Percentiles rank a stretch among this genome's conserved stretches.
These are phyloP conservation scores for Thelonectria blattea DNA, from an alignment of 2,329 filamentous ascomycete genomes.

Conservation along the genomic window DNA sequence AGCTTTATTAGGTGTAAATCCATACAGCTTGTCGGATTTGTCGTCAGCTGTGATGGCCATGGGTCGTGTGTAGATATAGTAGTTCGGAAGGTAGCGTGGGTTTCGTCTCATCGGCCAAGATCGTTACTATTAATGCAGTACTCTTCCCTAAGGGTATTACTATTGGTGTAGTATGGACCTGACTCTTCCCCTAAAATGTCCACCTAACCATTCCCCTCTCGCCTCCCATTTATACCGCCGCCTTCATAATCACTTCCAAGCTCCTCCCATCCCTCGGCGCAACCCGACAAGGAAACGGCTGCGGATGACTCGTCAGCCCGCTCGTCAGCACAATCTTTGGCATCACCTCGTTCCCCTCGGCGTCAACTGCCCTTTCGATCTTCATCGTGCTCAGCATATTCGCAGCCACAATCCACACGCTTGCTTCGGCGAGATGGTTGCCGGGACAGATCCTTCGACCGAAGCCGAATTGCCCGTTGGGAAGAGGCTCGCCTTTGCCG, in stretches of 20 bases:
- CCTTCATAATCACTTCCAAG: constrained; percentile 10
- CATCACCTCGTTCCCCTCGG: constrained; percentile 9
- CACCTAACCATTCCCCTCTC: too few species aligned
- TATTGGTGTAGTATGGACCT: too few species aligned
- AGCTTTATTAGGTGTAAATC: too few species aligned
- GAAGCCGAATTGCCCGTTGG: constrained; percentile 18
- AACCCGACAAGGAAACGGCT: constrained; percentile 13
- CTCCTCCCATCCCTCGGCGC: constrained; percentile 10
- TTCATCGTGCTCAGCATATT: constrained; percentile 18
- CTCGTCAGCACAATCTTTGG: constrained; percentile 17
- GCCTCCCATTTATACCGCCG: not conserved
- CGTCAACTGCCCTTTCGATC: constrained; percentile 13
- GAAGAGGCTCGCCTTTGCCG: constrained; percentile 16
- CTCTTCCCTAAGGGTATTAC: too few species aligned
- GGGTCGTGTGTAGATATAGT: too few species aligned
- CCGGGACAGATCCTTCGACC: constrained; percentile 17
- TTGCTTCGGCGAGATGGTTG: constrained; percentile 11
- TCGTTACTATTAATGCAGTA: too few species aligned
- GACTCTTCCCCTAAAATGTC: too few species aligned
- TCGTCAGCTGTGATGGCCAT: too few species aligned
- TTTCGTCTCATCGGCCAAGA: too few species aligned
- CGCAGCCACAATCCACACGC: constrained; percentile 17
- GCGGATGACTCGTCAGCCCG: constrained; percentile 15
- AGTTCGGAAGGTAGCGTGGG: too few species aligned
- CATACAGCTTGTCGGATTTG: too few species aligned